Conservation (phyloP, 768 basidiomycete genomes). For the Pisolithus marmoratus region DNA sequence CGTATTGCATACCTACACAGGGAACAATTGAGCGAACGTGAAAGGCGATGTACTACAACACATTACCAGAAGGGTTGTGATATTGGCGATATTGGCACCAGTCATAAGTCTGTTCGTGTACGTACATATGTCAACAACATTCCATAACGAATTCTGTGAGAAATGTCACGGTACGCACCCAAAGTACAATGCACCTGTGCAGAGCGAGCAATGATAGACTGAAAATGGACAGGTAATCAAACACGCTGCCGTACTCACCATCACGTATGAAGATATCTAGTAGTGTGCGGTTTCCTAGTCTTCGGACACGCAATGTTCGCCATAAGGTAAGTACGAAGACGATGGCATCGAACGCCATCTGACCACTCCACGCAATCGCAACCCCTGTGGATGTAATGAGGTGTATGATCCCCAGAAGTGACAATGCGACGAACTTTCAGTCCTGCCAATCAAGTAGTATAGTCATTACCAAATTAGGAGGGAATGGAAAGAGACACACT, state of each 20-base stretch:
- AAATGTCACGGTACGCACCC: neutral
- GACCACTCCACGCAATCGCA: slow-evolving; percentile 1
- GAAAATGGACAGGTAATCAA: no score
- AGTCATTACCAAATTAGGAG: no score
- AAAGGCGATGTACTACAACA: neutral
- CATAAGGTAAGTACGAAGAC: no score
- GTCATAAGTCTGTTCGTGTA: neutral
- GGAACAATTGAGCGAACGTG: no score
- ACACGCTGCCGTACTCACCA: no score
- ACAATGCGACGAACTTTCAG: slow-evolving; percentile 9
- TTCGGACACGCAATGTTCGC: no score
- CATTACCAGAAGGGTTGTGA: neutral
- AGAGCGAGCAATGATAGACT: no score
- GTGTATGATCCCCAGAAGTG: neutral
- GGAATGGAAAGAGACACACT: neutral
- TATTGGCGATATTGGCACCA: neutral
- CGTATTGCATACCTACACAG: neutral
- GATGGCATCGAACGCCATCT: slow-evolving; percentile 14
- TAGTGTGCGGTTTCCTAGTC: no score
- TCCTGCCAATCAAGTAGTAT: neutral
- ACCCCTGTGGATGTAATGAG: no score
- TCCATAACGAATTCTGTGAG: neutral
- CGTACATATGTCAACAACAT: no score
- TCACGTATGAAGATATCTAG: no score
- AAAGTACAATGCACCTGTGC: neutral